Base-by-base conservation (phyloP, 306 rosid genomes). In the Quercus mongolica region DNA sequence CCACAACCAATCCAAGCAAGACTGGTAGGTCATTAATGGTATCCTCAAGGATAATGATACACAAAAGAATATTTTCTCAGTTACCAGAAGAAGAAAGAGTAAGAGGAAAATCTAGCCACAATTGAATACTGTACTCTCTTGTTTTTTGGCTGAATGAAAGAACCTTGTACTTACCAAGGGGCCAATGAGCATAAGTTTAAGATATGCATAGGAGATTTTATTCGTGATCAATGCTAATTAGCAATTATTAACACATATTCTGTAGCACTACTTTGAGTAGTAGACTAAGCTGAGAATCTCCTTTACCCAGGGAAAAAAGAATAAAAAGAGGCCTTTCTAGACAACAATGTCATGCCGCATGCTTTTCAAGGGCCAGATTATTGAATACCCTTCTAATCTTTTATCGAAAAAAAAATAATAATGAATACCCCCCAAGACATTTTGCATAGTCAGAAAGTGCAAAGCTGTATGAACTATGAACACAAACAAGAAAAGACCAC, bases 381-480 rank as follows among this genome's bases (percentile, higher is more conserved):
- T 20, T 51, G 55, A 26, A 78, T 73, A 74, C 72, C 79, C 79
- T 69, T 8, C 46, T 41, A 41, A 41, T 41, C 46, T 41, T 41
- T 41, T 41, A 41, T 41, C 46, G 12, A 41, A 41, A 41, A 41
- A 38, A 38, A 2, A 46, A 63, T 71, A 63, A 63, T 25, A 73
- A 28, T 49, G 62, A 35, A 78, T 73, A 58, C 65, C 79, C 79
- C 54, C 17, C 5, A 49, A 49, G 15, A 49, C 5, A 12, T 49
- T 49, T 49, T 49, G 54, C 54, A 49, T 49, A 49, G 54, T 11
- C 54, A 49, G 54, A 13, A 49, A 49, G 5, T 70, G 70, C 70
- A 78, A 78, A 74, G 76, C 57, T 69, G 78, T 77, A 30, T 77
- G 76, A n/a, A n/a, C n/a, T n/a, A n/a, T n/a, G n/a, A 77, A 56